These are phyloP conservation scores for Fusarium sp. DNA, from an alignment of 2,329 filamentous ascomycete genomes.

Conservation along the genomic window DNA sequence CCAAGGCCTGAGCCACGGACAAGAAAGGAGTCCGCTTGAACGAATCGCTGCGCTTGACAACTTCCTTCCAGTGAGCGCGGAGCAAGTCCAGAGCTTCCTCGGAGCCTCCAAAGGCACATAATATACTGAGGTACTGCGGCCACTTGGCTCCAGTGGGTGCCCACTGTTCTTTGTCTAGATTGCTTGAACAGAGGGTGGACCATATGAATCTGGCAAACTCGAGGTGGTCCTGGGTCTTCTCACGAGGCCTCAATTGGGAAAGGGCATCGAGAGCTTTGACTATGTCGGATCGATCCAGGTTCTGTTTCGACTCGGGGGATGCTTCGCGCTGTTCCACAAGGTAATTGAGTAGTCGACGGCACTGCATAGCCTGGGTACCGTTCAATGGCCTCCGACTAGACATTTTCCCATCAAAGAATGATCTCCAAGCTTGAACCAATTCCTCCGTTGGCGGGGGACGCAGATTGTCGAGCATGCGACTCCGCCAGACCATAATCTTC, in stretches of 20 bases:
- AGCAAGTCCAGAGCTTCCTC: slow-evolving; percentile 64
- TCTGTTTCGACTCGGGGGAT: slow-evolving; percentile 25
- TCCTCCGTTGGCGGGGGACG: slow-evolving; percentile 74
- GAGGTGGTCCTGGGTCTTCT: slow-evolving; percentile 59
- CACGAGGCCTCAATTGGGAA: slow-evolving; percentile 54
- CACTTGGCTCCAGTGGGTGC: slow-evolving; percentile 42
- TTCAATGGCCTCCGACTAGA: slow-evolving; percentile 65
- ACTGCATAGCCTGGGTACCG: slow-evolving; percentile 72
- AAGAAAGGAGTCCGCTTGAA: slow-evolving; percentile 42
- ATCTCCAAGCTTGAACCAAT: slow-evolving; percentile 72
- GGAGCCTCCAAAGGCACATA: slow-evolving; percentile 67
- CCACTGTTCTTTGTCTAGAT: slow-evolving; percentile 32
- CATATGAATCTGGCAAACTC: slow-evolving; percentile 61
- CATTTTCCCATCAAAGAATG: slow-evolving; percentile 71
- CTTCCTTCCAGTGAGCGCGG: slow-evolving; percentile 46
- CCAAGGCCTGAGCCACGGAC: slow-evolving; percentile 66
- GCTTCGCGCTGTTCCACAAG: slow-evolving; percentile 53
- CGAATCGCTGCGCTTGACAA: slow-evolving; percentile 28
- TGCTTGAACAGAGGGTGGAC: slow-evolving; percentile 36
- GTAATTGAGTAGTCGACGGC: slow-evolving; percentile 70
- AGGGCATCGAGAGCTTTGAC: slow-evolving; percentile 60
- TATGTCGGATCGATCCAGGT: slow-evolving; percentile 49
- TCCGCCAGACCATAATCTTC: slow-evolving; percentile 75
- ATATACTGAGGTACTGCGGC: slow-evolving; percentile 51
- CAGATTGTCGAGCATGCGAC: slow-evolving; percentile 70